Evolutionary conservation across 768 basidiomycete genomes (phyloP), one percentile per base, ranked within the genome.

Genomic region (Tricholoma saponaceum): DNA sequence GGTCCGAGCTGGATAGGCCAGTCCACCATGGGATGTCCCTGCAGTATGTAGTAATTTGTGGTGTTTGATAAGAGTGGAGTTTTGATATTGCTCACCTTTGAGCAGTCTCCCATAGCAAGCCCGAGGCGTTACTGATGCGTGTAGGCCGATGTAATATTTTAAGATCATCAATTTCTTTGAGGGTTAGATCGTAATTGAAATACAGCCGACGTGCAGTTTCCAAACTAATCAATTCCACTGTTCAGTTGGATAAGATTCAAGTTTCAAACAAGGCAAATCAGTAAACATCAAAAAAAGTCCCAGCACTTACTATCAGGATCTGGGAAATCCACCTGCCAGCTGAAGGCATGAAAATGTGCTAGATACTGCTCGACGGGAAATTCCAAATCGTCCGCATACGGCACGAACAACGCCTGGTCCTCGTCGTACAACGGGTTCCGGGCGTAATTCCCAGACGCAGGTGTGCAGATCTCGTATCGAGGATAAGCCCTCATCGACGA

Each of bases 241-340:
- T 13, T 13, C 25, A 4, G 22, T 12, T 14, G 52, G 33, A 16
- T 41, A 23, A 23, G 28, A 44, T 52, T n/a, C n/a, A n/a, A n/a
- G n/a, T n/a, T 20, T 30, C 14, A 37, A 30, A 32, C 7, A 9
- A 39, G 18, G 22, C 28, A 12, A 54, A 28, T 28, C 6, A n/a
- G 0, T 43, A 20, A 25, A 46, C 18, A 14, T 43, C 30, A 55
- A 33, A 23, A 59, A 50, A 49, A 1, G 1, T 0, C 22, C 23
- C 1, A 2, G 26, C 8, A 47, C 79, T 72, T 55, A 84, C 83
- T 60, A 55, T 85, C 83, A 0, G 82, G 81, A 66, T 84, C 78
- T 5, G 56, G 62, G 49, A 75, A 71, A 43, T 76, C 70, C 0
- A 57, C 60, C 56, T 78, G 75, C 83, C 61, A 65, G 1, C 60